phyloP scores from a whole-genome alignment of 352 stramenopile species.

The Pythium brassicae region DNA sequence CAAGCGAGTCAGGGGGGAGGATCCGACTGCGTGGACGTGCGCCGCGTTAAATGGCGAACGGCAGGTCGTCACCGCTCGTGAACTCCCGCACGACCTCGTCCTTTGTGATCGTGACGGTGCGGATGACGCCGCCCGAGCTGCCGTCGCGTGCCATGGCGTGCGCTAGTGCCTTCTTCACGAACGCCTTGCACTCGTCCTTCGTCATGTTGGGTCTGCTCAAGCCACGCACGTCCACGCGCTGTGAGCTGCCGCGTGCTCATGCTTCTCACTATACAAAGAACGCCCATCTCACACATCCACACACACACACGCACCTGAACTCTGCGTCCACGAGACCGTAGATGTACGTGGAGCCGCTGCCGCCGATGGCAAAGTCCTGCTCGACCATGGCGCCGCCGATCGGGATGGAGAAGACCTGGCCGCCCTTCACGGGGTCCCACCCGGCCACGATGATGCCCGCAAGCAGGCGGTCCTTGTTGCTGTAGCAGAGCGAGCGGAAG shows the following conservation, averaged over 20 bases:
- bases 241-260: too few relatives aligned
- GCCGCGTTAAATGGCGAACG: conserved; percentile 84
- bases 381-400: conserved; percentile 95
- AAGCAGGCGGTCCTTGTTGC: conserved; percentile 97
- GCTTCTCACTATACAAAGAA: too few relatives aligned
- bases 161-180: conserved; percentile 94
- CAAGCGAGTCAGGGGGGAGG: too few relatives aligned
- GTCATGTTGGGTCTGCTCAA: conserved; percentile 88
- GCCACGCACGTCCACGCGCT: too few relatives aligned
- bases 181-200: conserved; percentile 92
- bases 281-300: background rate
- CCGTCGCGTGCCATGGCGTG: conserved; percentile 99
- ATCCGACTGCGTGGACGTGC: too few relatives aligned
- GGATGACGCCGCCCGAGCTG: conserved; percentile 97
- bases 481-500: conserved; percentile 95
- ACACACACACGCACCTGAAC: conserved; percentile 66
- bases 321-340: conserved; percentile 95
- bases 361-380: conserved; percentile 96
- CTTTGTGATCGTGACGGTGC: conserved; percentile 93
- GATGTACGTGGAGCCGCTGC: conserved; percentile 97
- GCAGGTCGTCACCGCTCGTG: conserved; percentile 88
- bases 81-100: conserved; percentile 91
- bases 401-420: conserved; percentile 95
- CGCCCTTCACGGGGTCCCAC: conserved; percentile 95
- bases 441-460: conserved; percentile 97